These are phyloP conservation scores for Sarocladium brachiariae DNA, from an alignment of 2,329 filamentous ascomycete species.

Conservation along the genomic window DNA sequence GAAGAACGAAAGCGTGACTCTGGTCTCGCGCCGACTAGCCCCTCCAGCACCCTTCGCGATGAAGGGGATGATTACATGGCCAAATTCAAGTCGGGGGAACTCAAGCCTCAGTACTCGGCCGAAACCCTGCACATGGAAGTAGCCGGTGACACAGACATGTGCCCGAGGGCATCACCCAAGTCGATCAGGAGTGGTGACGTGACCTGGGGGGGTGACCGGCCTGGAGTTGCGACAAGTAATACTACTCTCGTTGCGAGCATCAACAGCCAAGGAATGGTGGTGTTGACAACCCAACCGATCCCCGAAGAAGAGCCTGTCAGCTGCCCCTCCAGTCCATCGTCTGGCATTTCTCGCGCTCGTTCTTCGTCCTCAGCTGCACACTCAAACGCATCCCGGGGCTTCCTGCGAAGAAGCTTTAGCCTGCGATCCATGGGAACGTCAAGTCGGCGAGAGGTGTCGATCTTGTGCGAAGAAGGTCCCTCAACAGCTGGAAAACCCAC, in stretches of 20 bases:
- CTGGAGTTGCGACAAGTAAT: not conserved
- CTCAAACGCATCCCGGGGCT: not conserved
- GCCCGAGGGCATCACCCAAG: not conserved
- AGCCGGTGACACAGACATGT: constrained; percentile 20
- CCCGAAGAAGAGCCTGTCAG: not conserved
- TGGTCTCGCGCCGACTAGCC: constrained; percentile 40
- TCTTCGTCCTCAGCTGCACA: not conserved
- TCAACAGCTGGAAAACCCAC: not conserved
- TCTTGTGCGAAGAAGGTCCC: not conserved
- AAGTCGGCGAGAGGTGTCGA: not conserved
- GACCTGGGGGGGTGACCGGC: constrained; percentile 1
- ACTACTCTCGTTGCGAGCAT: not conserved
- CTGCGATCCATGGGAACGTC: not conserved
- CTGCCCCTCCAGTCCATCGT: constrained; percentile 7
- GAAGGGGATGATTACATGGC: constrained; percentile 10
- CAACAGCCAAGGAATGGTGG: not conserved
- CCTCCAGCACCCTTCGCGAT: constrained; percentile 16
- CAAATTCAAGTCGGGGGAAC: not conserved
- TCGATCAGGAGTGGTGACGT: constrained; percentile 1
- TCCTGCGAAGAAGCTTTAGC: constrained; percentile 4
- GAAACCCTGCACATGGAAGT: constrained; percentile 21
- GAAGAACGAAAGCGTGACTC: constrained; percentile 50
- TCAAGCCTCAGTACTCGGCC: not conserved
- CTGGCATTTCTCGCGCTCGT: not conserved
- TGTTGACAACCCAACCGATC: not conserved